Percentiles rank a stretch among this genome's conserved stretches.
These are phyloP conservation scores for Claviceps sp. DNA, from an alignment of 2,329 filamentous ascomycete genomes.

Conservation along the genomic window DNA sequence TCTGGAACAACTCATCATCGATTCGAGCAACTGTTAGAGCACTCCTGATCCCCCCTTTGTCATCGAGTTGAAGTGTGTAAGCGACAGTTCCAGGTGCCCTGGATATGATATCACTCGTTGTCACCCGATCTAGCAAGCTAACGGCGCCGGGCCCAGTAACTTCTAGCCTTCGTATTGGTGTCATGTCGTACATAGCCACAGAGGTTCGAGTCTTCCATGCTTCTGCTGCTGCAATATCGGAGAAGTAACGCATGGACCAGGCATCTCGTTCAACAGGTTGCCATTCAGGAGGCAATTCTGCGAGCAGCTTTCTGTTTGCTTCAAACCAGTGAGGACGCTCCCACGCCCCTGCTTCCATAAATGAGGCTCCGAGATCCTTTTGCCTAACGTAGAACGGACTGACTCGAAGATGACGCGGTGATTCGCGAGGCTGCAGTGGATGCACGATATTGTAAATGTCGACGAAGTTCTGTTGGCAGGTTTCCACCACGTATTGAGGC, in stretches of 20 bases:
- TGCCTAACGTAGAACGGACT: slow-evolving; percentile 45
- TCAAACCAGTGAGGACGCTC: slow-evolving; percentile 52
- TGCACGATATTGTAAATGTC: slow-evolving; percentile 54
- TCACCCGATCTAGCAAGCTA: slow-evolving; percentile 38
- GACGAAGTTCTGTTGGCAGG: slow-evolving; percentile 46
- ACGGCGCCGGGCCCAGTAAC: slow-evolving; percentile 43
- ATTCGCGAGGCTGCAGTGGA: slow-evolving; percentile 42
- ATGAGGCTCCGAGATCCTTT: slow-evolving; percentile 40
- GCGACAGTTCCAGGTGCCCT: slow-evolving; percentile 35
- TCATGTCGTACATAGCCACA: slow-evolving; percentile 50
- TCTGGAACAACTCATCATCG: slow-evolving; percentile 34
- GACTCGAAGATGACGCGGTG: slow-evolving; percentile 42
- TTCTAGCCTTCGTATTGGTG: slow-evolving; percentile 43
- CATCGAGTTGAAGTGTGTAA: slow-evolving; percentile 43
- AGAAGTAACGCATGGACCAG: slow-evolving; percentile 45
- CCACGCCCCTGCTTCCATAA: slow-evolving; percentile 47
- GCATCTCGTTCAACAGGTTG: slow-evolving; percentile 39
- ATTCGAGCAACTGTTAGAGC: slow-evolving; percentile 44
- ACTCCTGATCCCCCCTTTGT: slow-evolving; percentile 37
- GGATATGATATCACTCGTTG: slow-evolving; percentile 32
- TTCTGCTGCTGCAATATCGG: slow-evolving; percentile 44
- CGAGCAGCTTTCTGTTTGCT: slow-evolving; percentile 37
- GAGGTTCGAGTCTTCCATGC: slow-evolving; percentile 52
- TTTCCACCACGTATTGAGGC: slow-evolving; percentile 42
- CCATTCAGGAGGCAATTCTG: slow-evolving; percentile 39